Evolutionary conservation across 331 rosid genomes (phyloP).

Genomic region (Quercus phellos): DNA sequence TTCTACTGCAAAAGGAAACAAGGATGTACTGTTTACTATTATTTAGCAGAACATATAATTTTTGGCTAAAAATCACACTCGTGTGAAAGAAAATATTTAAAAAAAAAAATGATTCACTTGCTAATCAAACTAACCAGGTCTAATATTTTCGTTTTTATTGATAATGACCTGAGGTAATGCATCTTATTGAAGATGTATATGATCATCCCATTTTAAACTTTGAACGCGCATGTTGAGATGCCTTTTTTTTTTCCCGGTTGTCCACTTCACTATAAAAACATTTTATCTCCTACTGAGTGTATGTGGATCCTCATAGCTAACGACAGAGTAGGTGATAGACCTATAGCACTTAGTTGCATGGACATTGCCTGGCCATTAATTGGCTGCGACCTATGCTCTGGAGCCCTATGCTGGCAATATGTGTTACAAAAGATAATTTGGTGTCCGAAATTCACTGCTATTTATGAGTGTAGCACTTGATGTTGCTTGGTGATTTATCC

Average conservation of each 20-base stretch:
- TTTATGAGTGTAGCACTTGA: neutral
- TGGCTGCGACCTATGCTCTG: neutral
- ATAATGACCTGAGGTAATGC: neutral
- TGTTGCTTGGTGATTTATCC: neutral
- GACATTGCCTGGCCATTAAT: neutral
- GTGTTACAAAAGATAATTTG: neutral
- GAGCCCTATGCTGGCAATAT: neutral
- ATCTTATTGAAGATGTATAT: too few species aligned
- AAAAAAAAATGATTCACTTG: neutral
- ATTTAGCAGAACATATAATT: neutral
- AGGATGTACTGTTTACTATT: neutral
- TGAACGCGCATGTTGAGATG: neutral
- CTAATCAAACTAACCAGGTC: neutral
- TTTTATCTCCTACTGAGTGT: neutral
- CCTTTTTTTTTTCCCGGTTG: too few species aligned
- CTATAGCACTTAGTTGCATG: neutral
- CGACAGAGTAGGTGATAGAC: neutral
- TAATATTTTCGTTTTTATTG: too few species aligned
- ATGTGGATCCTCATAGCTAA: neutral
- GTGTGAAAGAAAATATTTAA: neutral
- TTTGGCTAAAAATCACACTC: neutral
- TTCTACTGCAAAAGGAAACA: neutral
- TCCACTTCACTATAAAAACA: neutral
- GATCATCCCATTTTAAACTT: too few species aligned
- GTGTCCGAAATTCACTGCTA: neutral